A percentile compares a stretch with the other conserved stretches of the same genome.
These are phyloP conservation scores for Isatis lusitanica DNA, from an alignment of 441 rosid genomes.

Conservation along the genomic window DNA sequence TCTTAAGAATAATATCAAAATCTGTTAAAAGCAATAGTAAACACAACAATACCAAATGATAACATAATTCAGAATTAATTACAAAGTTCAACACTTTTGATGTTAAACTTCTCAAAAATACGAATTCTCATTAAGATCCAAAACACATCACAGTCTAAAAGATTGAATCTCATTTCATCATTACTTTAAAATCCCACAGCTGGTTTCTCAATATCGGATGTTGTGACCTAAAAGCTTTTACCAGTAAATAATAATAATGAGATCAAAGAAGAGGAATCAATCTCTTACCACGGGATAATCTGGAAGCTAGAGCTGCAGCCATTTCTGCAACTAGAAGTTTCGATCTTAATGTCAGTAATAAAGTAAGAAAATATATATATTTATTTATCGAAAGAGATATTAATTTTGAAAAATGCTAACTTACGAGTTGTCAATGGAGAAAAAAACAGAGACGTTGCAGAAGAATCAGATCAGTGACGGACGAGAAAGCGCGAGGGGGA, in stretches of 20 bases:
- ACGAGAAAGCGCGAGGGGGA: background rate
- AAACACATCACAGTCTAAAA: constrained; percentile 6
- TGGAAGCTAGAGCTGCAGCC: constrained; percentile 40
- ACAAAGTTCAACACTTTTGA: background rate
- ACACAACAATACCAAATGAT: too few species aligned
- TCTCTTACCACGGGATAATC: constrained; percentile 30
- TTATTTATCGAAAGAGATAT: background rate
- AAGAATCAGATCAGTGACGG: background rate
- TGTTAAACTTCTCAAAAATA: background rate
- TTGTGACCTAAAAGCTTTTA: background rate
- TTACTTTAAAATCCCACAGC: background rate
- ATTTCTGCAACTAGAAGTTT: constrained; percentile 17
- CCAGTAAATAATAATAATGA: background rate
- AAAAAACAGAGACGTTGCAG: background rate
- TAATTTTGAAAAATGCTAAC: background rate
- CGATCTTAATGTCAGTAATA: background rate
- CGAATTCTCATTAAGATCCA: background rate
- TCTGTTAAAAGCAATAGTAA: too few species aligned
- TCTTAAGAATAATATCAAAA: too few species aligned
- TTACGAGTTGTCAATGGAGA: background rate
- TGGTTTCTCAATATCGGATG: background rate
- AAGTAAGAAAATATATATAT: background rate
- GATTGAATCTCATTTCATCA: background rate
- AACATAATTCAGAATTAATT: background rate
- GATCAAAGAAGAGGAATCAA: background rate